A percentile compares a stretch with the other conserved stretches of the same genome.
Conservation (phyloP, 805 yeast genomes). For the Alloascoidea africana region DNA sequence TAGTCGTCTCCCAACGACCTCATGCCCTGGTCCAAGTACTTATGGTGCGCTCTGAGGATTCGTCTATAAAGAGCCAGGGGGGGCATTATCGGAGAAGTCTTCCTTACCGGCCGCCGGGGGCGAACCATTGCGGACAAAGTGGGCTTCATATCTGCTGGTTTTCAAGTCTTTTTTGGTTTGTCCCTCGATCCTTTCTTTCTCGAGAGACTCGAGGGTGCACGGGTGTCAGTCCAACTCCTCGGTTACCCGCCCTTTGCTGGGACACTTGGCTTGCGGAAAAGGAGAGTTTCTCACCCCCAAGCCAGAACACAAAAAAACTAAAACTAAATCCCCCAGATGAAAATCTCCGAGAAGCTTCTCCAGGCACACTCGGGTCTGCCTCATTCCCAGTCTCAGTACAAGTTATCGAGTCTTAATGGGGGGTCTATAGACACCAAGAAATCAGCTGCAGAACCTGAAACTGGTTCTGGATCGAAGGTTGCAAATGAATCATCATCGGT, state of each 20-base stretch:
- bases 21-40: conserved; percentile 45
- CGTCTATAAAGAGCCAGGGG: conserved; percentile 69
- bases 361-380: conserved; percentile 20
- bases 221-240: too few relatives aligned
- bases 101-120: not conserved
- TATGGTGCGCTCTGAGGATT: conserved; percentile 69
- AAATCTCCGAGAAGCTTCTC: conserved; percentile 28
- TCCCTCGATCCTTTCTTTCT: too few relatives aligned
- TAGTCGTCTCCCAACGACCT: conserved; percentile 79
- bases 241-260: too few relatives aligned
- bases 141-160: not conserved
- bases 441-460: conserved; percentile 4
- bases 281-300: too few relatives aligned
- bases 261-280: too few relatives aligned
- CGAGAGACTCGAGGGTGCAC: too few relatives aligned
- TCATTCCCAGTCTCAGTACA: conserved; percentile 3
- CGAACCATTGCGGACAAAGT: not conserved
- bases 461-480: not conserved
- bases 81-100: conserved; percentile 30
- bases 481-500: not conserved
- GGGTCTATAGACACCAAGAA: conserved; percentile 2
- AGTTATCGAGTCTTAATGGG: not conserved
- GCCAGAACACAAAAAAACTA: too few relatives aligned
- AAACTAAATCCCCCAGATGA: conserved; percentile 19
- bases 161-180: too few relatives aligned